Conservation (phyloP, 805 yeast species). For the Priceomyces medius region DNA sequence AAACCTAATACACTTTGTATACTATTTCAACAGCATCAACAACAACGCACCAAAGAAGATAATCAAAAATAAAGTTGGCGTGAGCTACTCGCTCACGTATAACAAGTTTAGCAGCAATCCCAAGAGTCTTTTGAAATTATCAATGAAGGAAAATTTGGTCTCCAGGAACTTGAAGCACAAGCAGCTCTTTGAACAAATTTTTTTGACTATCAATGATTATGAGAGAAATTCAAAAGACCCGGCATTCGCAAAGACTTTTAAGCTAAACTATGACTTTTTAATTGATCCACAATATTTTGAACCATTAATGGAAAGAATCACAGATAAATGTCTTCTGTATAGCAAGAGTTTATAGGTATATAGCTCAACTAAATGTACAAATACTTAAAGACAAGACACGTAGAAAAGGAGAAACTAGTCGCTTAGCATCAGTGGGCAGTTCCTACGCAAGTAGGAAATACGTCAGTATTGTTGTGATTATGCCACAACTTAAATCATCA, state of each 20-base stretch:
- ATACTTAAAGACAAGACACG: too few relatives aligned
- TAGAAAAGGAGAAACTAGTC: too few relatives aligned
- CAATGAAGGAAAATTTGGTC: constrained; percentile 38
- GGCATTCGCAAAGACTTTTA: constrained; percentile 17
- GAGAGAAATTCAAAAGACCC: constrained; percentile 12
- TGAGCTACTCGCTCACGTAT: constrained; percentile 25
- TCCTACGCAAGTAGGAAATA: too few relatives aligned
- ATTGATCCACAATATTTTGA: constrained; percentile 25
- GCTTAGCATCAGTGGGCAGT: too few relatives aligned
- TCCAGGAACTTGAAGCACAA: constrained; percentile 37
- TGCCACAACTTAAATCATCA: too few relatives aligned
- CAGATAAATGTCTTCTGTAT: constrained; percentile 25
- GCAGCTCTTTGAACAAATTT: constrained; percentile 36
- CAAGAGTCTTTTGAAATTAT: constrained; percentile 24
- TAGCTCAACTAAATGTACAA: too few relatives aligned
- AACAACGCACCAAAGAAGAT: constrained; percentile 31
- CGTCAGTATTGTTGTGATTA: too few relatives aligned
- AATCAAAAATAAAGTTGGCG: constrained; percentile 30
- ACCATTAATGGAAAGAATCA: constrained; percentile 30
- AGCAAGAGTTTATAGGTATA: constrained; percentile 4
- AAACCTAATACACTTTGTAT: constrained; percentile 31
- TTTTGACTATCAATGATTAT: constrained; percentile 23
- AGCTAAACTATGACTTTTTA: constrained; percentile 40
- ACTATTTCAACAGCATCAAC: constrained; percentile 25
- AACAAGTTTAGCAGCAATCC: constrained; percentile 29